Evolutionary conservation across 2,329 filamentous ascomycete genomes (phyloP), one percentile per base, ranked within the genome.

Genomic region (Cadophora luteo-olivacea): DNA sequence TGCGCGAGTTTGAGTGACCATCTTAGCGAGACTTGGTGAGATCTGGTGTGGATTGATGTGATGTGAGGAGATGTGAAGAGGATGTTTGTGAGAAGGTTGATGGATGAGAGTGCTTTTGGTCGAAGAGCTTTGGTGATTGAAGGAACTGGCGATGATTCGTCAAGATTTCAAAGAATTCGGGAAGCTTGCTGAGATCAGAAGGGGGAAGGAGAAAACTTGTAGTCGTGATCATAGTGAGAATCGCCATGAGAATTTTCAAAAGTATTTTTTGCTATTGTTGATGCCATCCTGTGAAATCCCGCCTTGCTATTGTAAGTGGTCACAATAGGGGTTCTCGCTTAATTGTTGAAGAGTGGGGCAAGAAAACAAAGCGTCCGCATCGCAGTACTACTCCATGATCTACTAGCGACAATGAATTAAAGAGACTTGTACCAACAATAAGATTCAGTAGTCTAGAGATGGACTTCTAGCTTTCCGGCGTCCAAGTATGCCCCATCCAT

Each of bases 321-420:
- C 5, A 60, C 55, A 60, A 60, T 41, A 60, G 33, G 57, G 36
- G 22, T 45, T 45, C 36, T 60, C 57, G 57, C 57, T 60, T 60
- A 60, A 29, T 7, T 8, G 16, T 38, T 4, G 5, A 25, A 41
- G 24, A 25, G 36, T 45, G 57, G 57, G 36, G 36, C 57, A 60
- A 60, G 16, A 60, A 24, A 29, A 24, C 12, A 22, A 58, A n/a
- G 9, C 55, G 11, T 36, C 1, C 9, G 6, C 12, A 19, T 38
- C 6, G 19, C 38, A 14, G 11, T 19, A 19, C 6, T n/a, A 58
- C 24, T 19, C 5, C 4, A 16, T 1, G 29, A 54, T 54, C 51
- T 16, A 14, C 25, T 29, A 11, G 24, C 51, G 16, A 29, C 11
- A 32, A 29, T 4, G 51, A 54, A 2, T 19, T 45, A 6, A 19